Base-by-base conservation (phyloP, 371 early-diverging fungal genomes). In the Saksenaea vasiformis region DNA sequence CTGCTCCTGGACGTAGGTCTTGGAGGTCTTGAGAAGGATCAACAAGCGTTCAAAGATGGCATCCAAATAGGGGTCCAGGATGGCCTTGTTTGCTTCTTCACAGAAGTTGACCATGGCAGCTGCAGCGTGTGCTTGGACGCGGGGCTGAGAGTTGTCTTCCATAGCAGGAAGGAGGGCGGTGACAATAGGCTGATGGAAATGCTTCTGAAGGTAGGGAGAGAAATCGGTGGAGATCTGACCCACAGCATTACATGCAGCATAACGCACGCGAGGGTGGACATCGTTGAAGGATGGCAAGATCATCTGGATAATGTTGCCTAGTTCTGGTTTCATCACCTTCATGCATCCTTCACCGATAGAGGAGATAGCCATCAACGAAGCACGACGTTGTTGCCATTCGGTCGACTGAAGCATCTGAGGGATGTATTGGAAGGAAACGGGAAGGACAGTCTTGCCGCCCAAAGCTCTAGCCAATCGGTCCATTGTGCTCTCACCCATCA, bases 221-320 rank as follows among this genome's bases (percentile, higher is more conserved):
- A 98, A 98, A 78, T 99, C 98, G 5, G 95, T 95, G 55, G 93
- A 90, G 91, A 99, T 89, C 79, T 98, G 98, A 19, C 99, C 99
- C 44, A 98, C 77, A 54, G 95, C 90, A 74, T 97, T 95, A 80
- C 95, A 96, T 35, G 94, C 94, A 53, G 98, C 98, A 78, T 96
- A 93, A 47, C 97, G 91, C 37, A 99, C 98, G 61, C 98, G 90
- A 17, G 96, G 92, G 67, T 98, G 95, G n/a, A 93, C 86, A 74
- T 99, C 98, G 51, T 88, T 84, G 68, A 95, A 80, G 72, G 85
- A 89, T 43, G 95, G 94, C 8, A 90, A 69, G 26, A 98, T 84
- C 75, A 97, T 81, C 76, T 84, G 82, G 58, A 95, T 85, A 34
- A 98, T 89, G 65, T 91, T 88, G 61, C 82, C 87, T 37, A 98